phyloP scores from a whole-genome alignment of 129 eudicot species.

The Heracleum sosnowskyi region DNA sequence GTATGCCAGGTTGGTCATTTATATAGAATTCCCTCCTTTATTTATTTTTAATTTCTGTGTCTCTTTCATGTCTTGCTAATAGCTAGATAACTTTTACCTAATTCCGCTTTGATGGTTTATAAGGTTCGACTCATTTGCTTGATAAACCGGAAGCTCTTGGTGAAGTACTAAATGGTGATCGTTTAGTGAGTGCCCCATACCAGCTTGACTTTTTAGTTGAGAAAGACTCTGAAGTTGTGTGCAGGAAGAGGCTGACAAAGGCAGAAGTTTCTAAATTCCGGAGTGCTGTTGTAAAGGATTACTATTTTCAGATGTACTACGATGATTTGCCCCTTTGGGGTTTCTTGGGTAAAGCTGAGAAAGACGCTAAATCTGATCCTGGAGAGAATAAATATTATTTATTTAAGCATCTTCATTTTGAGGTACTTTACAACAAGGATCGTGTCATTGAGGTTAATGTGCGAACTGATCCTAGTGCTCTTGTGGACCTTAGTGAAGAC shows the following conservation, averaged over 20 bases:
- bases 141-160: conserved; percentile 9
- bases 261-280: conserved; percentile 5
- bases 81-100: not conserved
- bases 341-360: conserved; percentile 1
- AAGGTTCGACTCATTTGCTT: conserved; percentile 4
- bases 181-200: conserved; percentile 5
- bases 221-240: conserved; percentile 4
- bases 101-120: not conserved
- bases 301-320: conserved; percentile 6
- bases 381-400: not conserved
- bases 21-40: not conserved
- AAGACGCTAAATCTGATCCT: not conserved
- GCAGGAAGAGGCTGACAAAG: conserved; percentile 8
- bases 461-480: conserved; percentile 9
- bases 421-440: conserved; percentile 9
- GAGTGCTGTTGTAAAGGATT: conserved; percentile 3
- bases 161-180: conserved; percentile 7
- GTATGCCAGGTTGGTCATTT: conserved; percentile 2
- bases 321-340: conserved; percentile 12
- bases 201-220: conserved; percentile 3
- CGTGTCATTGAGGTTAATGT: conserved; percentile 9
- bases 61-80: not conserved
- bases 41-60: not conserved
- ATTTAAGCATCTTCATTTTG: conserved; percentile 5
- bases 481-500: conserved; percentile 7